Conservation (phyloP, 345 rosid genomes). For the Leavenworthia alabamica region DNA sequence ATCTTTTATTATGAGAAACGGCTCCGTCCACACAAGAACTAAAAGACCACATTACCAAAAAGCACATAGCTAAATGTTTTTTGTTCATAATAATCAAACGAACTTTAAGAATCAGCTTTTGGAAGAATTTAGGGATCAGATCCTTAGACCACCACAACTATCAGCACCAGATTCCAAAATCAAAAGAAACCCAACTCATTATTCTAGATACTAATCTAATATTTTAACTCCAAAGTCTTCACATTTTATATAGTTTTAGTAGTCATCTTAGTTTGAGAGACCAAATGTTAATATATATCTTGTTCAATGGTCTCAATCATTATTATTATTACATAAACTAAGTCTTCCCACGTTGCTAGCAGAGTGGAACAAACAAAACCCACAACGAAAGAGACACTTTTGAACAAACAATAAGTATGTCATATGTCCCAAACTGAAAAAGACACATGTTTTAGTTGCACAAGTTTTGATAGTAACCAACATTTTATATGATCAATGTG, state of each 20-base stretch:
- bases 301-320: background rate
- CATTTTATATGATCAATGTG: background rate
- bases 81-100: background rate
- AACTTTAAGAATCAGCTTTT: conserved; percentile 29
- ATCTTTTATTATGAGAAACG: too few relatives aligned
- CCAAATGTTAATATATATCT: background rate
- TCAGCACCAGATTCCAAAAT: conserved; percentile 20
- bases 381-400: background rate
- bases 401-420: background rate
- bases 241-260: background rate
- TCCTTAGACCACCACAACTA: conserved; percentile 25
- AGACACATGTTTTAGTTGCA: background rate
- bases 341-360: background rate
- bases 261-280: background rate
- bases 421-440: background rate
- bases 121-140: conserved; percentile 16
- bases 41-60: too few relatives aligned
- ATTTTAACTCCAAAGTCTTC: too few relatives aligned
- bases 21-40: too few relatives aligned
- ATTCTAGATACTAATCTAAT: too few relatives aligned
- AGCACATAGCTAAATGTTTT: background rate
- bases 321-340: too few relatives aligned
- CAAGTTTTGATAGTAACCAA: too few relatives aligned
- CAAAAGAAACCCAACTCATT: background rate
- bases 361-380: conserved; percentile 4